Evolutionary conservation across 169 alveolate species (phyloP).

Genomic region (Plasmodium adleri): DNA sequence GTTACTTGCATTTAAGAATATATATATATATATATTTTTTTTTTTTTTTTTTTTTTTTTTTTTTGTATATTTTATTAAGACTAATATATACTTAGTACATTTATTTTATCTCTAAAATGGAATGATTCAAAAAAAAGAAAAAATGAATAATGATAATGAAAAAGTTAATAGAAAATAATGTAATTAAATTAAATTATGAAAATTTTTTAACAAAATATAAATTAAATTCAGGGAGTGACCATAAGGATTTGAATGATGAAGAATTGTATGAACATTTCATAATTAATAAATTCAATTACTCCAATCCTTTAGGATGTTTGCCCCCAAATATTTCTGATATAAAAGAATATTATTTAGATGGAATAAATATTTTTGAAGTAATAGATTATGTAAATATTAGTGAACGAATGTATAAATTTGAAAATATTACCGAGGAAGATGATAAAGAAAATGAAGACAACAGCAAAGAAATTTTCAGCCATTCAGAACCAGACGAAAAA

Average conservation of each 20-base stretch:
- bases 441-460: constrained; percentile 28
- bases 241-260: constrained; percentile 39
- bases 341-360: constrained; percentile 39
- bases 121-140: constrained; percentile 7
- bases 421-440: constrained; percentile 30
- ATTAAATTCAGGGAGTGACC: constrained; percentile 10
- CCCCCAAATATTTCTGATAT: constrained; percentile 13
- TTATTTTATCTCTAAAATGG: not conserved
- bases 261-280: constrained; percentile 74
- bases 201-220: constrained; percentile 59
- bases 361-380: constrained; percentile 67
- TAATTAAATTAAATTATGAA: constrained; percentile 67
- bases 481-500: constrained; percentile 11
- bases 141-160: constrained; percentile 46
- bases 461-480: constrained; percentile 1
- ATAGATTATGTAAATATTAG: constrained; percentile 69
- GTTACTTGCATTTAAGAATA: not conserved
- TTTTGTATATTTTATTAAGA: no score
- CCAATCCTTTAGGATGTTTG: constrained; percentile 64
- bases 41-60: not conserved
- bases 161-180: constrained; percentile 66
- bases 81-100: no score
- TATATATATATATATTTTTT: not conserved
- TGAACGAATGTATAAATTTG: constrained; percentile 46
- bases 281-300: constrained; percentile 54